Base-by-base conservation (phyloP, 768 basidiomycete species). In the Pleurotus pulmonarius region DNA sequence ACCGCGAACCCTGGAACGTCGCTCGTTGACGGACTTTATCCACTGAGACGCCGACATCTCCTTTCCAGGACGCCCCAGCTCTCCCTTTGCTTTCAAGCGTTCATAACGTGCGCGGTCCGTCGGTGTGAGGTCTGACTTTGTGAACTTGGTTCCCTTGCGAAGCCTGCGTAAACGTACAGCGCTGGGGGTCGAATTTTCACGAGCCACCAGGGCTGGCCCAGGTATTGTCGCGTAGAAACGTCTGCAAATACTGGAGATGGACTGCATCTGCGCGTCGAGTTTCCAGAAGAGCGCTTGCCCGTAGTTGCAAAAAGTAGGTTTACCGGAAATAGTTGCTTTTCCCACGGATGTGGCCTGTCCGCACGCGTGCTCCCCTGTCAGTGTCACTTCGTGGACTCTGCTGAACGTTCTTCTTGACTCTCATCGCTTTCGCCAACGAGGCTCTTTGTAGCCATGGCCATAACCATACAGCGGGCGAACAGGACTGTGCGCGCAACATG, bases 91-190 rank as follows among this genome's bases (percentile, higher is more conserved):
- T 41, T 74, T 76, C 11, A 77, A 75, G 46, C 87, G 83, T 58
- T 77, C 72, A 70, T 86, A 89, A 12, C 82, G 79, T 16, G 81
- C 74, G 57, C 79, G 73, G 65, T 89, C 87, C 41, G 82, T 77
- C 15, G 87, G 85, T 0, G 88, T 87, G 55, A 89, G 77, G 66
- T 85, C 83, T 25, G 80, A 71, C 45, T 65, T 61, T 43, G 78
- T 74, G 48, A 76, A 72, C 60, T 73, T 73, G 69, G 82, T 86
- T 59, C 70, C 71, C n/a, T 60, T 59, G 45, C 63, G 61, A 55
- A 71, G 70, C 56, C 90, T 84, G 52, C 90, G 87, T 15, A 82
- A 75, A 56, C 86, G 85, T 49, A 92, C 88, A 24, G 88, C 87
- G 43, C 84, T 78, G 1, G 90, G 90, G 0, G 87, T 81, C 0